phyloP scores from a whole-genome alignment of 2,329 filamentous ascomycete species.

The Fusarium floridanum region DNA sequence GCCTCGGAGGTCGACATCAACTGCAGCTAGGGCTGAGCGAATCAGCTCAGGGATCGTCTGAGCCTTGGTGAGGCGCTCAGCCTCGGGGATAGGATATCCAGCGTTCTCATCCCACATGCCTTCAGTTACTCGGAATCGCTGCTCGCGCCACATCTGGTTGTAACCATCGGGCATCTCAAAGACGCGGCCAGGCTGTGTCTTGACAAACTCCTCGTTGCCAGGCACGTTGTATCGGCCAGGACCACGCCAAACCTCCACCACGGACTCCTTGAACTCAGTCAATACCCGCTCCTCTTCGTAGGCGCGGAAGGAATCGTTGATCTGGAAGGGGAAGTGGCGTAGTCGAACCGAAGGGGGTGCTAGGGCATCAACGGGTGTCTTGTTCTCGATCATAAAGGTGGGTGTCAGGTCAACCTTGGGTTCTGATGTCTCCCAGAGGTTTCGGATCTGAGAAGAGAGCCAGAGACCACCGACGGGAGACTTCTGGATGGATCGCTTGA shows the following conservation, averaged over 20 bases:
- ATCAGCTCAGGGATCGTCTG: slow-evolving; percentile 90
- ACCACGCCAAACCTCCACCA: slow-evolving; percentile 92
- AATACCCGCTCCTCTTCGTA: slow-evolving; percentile 94
- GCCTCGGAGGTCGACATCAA: slow-evolving; percentile 90
- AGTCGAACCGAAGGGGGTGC: slow-evolving; percentile 82
- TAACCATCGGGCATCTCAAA: slow-evolving; percentile 98
- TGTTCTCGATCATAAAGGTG: slow-evolving; percentile 88
- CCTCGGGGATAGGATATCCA: slow-evolving; percentile 66
- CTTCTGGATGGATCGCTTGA: slow-evolving; percentile 89
- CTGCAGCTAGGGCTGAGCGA: slow-evolving; percentile 78
- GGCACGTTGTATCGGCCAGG: slow-evolving; percentile 74
- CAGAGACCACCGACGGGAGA: slow-evolving; percentile 90
- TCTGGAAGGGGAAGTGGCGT: slow-evolving; percentile 74
- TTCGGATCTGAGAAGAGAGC: slow-evolving; percentile 88
- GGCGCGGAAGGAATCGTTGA: slow-evolving; percentile 78
- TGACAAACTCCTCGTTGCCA: slow-evolving; percentile 83
- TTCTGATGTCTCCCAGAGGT: slow-evolving; percentile 79
- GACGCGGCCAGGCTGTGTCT: slow-evolving; percentile 80
- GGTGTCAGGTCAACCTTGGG: slow-evolving; percentile 81
- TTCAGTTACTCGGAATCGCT: slow-evolving; percentile 88
- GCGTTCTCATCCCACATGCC: slow-evolving; percentile 91
- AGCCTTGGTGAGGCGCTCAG: slow-evolving; percentile 69
- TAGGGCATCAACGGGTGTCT: slow-evolving; percentile 88
- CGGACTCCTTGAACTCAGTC: slow-evolving; percentile 97
- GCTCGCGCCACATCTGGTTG: slow-evolving; percentile 93